These are phyloP conservation scores for Glonium stellatum DNA, from an alignment of 495 filamentous ascomycete genomes.

Conservation along the genomic window DNA sequence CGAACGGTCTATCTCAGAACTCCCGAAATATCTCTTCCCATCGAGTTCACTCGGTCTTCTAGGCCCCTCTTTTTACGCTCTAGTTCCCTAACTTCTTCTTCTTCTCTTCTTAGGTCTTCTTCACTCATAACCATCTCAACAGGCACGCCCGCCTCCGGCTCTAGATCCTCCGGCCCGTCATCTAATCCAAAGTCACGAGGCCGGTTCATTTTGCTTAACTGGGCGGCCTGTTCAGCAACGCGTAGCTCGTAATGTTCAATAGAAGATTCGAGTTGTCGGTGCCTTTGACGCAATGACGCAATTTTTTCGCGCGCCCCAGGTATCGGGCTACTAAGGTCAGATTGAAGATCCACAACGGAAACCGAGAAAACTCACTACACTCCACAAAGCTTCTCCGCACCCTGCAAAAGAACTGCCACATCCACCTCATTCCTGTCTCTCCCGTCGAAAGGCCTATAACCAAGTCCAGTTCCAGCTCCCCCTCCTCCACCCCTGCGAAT, in stretches of 20 bases:
- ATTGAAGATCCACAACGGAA: neutral
- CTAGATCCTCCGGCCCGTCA: constrained; percentile 36
- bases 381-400: constrained; percentile 81
- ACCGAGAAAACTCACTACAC: constrained; percentile 59
- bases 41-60: constrained; percentile 68
- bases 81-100: constrained; percentile 70
- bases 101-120: constrained; percentile 61
- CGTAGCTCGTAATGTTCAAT: constrained; percentile 70
- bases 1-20: constrained; percentile 20
- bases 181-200: constrained; percentile 42
- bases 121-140: constrained; percentile 50
- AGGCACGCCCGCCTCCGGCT: constrained; percentile 32
- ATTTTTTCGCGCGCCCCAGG: constrained; percentile 78
- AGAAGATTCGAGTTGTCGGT: constrained; percentile 65
- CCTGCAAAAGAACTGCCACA: constrained; percentile 74
- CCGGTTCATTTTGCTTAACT: constrained; percentile 67
- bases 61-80: constrained; percentile 69
- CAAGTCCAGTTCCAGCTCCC: constrained; percentile 35
- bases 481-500: constrained; percentile 54
- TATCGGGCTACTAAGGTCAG: constrained; percentile 51
- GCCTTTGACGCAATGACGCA: constrained; percentile 59
- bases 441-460: constrained; percentile 35
- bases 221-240: constrained; percentile 67
- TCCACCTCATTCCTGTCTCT: constrained; percentile 61
- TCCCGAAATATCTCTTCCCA: constrained; percentile 60